Conservation (phyloP, 2,329 filamentous ascomycete species). For the Nemania sp. region DNA sequence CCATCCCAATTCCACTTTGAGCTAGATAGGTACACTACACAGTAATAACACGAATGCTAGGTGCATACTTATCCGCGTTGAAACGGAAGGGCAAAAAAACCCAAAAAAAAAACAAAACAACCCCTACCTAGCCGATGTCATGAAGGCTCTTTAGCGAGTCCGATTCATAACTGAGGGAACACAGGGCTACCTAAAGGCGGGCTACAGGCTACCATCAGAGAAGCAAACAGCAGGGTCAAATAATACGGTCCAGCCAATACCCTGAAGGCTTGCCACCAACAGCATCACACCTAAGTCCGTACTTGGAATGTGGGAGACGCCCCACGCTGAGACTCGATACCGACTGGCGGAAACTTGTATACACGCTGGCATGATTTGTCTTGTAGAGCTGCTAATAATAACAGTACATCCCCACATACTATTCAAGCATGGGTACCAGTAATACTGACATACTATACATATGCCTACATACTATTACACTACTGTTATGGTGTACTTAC, state of each 20-base stretch:
- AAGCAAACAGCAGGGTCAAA: not conserved
- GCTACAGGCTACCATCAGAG: not conserved
- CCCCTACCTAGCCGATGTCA: not conserved
- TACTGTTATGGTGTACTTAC: not conserved
- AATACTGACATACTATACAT: too few species aligned
- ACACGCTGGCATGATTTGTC: slow-evolving; percentile 16
- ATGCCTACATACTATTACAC: not conserved
- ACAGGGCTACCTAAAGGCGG: too few species aligned
- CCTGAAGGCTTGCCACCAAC: not conserved
- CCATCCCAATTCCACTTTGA: slow-evolving; percentile 17
- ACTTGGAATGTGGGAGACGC: not conserved
- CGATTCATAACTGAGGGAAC: not conserved
- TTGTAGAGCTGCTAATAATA: slow-evolving; percentile 28
- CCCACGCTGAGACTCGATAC: slow-evolving; percentile 6
- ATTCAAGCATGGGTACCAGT: slow-evolving; percentile 5
- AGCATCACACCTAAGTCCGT: not conserved
- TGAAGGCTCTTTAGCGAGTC: slow-evolving; percentile 20
- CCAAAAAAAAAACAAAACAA: not conserved
- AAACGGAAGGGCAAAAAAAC: not conserved
- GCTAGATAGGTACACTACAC: too few species aligned
- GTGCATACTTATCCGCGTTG: not conserved
- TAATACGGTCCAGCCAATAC: not conserved
- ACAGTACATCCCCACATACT: slow-evolving; percentile 12
- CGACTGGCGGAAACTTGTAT: slow-evolving; percentile 7
- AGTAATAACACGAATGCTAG: not conserved